These are phyloP conservation scores for Colletotrichum sp. DNA, from an alignment of 2,329 filamentous ascomycete genomes.

Conservation along the genomic window DNA sequence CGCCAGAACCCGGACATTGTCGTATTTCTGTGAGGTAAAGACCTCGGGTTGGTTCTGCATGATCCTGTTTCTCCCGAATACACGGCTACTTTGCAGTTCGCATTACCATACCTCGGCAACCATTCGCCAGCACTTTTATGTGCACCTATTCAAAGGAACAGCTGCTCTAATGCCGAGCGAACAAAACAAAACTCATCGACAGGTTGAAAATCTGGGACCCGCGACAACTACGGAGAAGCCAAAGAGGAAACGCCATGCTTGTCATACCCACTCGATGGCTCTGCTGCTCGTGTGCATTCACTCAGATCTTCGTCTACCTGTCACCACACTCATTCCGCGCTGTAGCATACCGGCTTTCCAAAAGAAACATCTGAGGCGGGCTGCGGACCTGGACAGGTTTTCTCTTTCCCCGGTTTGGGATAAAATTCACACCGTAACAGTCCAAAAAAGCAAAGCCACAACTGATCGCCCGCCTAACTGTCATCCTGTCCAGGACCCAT, in stretches of 20 bases:
- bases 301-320: neutral
- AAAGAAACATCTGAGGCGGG: neutral
- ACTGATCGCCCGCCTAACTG: neutral
- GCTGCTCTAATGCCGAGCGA: neutral
- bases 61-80: conserved; percentile 9
- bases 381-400: neutral
- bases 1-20: neutral
- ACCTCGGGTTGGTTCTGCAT: neutral
- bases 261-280: neutral
- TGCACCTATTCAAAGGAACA: neutral
- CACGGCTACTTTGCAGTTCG: neutral
- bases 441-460: neutral
- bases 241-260: neutral
- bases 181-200: neutral
- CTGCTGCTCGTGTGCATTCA: neutral
- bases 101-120: neutral
- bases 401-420: neutral
- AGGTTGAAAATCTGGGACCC: neutral
- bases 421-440: neutral
- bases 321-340: neutral
- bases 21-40: neutral
- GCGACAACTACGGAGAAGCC: neutral
- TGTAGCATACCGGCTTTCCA: neutral
- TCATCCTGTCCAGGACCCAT: neutral
- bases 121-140: neutral